Conservation (phyloP, 176 grass and related monocot species). For the Avena insularis region DNA sequence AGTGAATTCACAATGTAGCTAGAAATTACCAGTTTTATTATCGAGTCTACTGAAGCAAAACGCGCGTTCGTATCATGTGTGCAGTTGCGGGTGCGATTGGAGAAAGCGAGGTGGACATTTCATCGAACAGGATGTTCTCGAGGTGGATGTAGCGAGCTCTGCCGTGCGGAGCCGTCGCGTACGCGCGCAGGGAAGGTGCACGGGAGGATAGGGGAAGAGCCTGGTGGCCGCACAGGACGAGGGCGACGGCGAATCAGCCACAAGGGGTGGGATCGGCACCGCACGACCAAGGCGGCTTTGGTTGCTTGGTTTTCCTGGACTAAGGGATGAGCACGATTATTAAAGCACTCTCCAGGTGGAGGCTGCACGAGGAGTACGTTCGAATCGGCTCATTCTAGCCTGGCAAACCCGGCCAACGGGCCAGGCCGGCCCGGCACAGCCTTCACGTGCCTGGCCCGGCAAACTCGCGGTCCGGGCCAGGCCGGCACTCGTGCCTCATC, state of each 20-base stretch:
- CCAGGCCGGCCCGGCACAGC: no score
- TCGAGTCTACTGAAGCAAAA: not conserved
- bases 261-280: not conserved
- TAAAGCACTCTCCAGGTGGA: no score
- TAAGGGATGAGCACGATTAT: no score
- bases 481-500: no score
- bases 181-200: not conserved
- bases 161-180: not conserved
- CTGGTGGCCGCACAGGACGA: not conserved
- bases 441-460: no score
- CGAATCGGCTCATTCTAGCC: no score
- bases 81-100: not conserved
- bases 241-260: not conserved
- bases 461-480: no score
- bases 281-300: no score
- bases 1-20: not conserved
- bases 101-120: constrained; percentile 1
- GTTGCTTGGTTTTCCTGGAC: no score
- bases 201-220: not conserved
- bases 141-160: not conserved
- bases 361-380: no score
- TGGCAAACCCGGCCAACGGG: no score
- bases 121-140: constrained; percentile 8
- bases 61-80: no score
- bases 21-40: not conserved